phyloP scores from a whole-genome alignment of 169 alveolate species.

The Plasmodium malariae region DNA sequence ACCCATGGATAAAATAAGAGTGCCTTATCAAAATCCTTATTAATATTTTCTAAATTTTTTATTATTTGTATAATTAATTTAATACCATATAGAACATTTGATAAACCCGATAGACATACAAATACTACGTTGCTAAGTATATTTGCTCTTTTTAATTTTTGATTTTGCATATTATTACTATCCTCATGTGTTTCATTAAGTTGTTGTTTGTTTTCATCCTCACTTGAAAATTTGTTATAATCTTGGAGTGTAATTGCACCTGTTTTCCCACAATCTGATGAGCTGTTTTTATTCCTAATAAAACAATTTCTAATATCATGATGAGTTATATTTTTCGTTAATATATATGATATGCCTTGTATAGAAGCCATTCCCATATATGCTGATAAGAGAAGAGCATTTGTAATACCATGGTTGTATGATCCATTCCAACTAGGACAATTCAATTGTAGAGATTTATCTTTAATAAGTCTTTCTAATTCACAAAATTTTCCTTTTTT shows the following conservation, averaged over 20 bases:
- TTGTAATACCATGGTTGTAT: background rate
- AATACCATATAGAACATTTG: conserved; percentile 10
- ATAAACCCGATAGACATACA: background rate
- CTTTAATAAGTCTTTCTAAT: conserved; percentile 13
- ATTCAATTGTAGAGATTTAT: background rate
- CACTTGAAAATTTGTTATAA: too few species aligned
- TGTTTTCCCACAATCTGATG: too few species aligned
- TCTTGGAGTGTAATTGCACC: too few species aligned
- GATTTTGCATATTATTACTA: too few species aligned
- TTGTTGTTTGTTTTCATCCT: too few species aligned
- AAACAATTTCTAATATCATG: background rate
- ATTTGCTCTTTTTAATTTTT: too few species aligned
- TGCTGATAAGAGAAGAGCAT: conserved; percentile 11
- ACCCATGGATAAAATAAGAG: conserved; percentile 35
- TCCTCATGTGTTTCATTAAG: too few species aligned
- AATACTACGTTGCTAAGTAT: background rate
- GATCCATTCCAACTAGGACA: conserved; percentile 40
- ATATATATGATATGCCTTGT: background rate
- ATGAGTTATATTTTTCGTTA: background rate
- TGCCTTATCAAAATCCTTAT: conserved; percentile 40
- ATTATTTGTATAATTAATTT: background rate
- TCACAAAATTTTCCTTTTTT: conserved; percentile 16
- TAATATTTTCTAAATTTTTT: conserved; percentile 10
- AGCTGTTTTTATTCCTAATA: too few species aligned
- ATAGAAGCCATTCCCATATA: conserved; percentile 23